Evolutionary conservation across 2,329 filamentous ascomycete genomes (phyloP), one percentile per base, ranked within the genome.

Genomic region (Alternaria panax): DNA sequence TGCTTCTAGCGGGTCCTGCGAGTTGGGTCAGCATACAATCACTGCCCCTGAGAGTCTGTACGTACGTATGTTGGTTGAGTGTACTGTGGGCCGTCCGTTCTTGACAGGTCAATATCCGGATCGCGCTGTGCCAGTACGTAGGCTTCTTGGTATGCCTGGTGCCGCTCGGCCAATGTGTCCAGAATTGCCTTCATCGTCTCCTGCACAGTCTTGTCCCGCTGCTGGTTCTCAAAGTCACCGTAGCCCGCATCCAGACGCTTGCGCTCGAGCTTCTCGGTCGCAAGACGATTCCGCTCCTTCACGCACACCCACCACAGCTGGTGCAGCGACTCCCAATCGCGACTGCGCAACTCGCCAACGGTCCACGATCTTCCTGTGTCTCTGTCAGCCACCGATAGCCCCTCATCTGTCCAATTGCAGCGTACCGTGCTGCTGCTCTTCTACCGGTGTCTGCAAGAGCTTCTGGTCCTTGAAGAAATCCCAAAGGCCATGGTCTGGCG

Each of bases 271-370:
- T 84, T 84, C 67, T 90, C 88, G 28, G 96, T 98, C n/a, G 88
- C 85, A 69, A 98, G 87, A 68, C 92, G 87, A 80, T 99, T 99
- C 71, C 91, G 85, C 82, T 99, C 95, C 81, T 92, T 93, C 60
- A 90, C 86, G 77, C 95, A 98, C 55, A 93, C 87, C 92, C 93
- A 99, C 93, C 94, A 99, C 73, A 99, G 84, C 62, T 85, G 83
- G 79, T 98, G 93, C 70, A 99, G 81, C 78, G 98, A 93, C 62
- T 97, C 92, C 92, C 93, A 99, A 64, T 90, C 92, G 81, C 97
- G 97, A 64, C 86, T 84, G 64, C 93, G 87, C 72, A 99, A 83
- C 82, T 99, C 95, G 80, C 92, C 87, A 7, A 91, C 88, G 11
- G 86, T 88, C 95, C 95, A 99, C 27, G 88, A 83, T 54, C 95